phyloP scores from a whole-genome alignment of 371 early-diverging fungal genomes.

The Gilbertella persicaria region DNA sequence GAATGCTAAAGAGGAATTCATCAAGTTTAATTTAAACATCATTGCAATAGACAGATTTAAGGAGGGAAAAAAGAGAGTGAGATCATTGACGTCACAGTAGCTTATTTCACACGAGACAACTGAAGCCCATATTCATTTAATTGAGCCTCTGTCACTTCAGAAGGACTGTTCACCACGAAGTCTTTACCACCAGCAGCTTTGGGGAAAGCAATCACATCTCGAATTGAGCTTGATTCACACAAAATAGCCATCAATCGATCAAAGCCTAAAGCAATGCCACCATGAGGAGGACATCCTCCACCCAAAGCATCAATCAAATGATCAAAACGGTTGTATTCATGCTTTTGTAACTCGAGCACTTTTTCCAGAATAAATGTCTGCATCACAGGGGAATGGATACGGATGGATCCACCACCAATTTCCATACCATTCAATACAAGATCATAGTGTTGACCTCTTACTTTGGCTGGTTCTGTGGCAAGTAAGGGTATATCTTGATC shows the following conservation, averaged over 20 bases:
- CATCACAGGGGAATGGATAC: constrained; percentile 80
- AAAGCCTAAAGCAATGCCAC: constrained; percentile 87
- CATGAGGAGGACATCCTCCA: constrained; percentile 91
- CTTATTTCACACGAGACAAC: constrained; percentile 8
- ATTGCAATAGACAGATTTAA: too few relatives aligned
- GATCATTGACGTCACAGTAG: too few relatives aligned
- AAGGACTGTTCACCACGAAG: constrained; percentile 81
- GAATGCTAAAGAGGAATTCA: too few relatives aligned
- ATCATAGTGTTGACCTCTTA: constrained; percentile 88
- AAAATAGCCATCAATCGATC: constrained; percentile 84
- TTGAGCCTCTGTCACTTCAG: constrained; percentile 59
- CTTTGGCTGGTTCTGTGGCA: constrained; percentile 62
- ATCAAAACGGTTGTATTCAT: constrained; percentile 68
- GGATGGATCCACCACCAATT: constrained; percentile 91
- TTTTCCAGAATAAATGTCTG: constrained; percentile 76
- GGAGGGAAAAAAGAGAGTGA: too few relatives aligned
- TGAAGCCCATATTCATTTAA: constrained; percentile 70
- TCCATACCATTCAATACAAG: constrained; percentile 91
- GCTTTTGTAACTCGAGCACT: constrained; percentile 57
- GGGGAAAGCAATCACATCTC: constrained; percentile 94
- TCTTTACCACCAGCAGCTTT: constrained; percentile 85
- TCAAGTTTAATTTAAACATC: too few relatives aligned
- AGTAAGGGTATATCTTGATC: constrained; percentile 68
- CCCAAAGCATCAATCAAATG: constrained; percentile 84
- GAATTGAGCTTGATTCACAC: constrained; percentile 72